A percentile compares a stretch with the other conserved stretches of the same genome.
Conservation (phyloP, 2,329 filamentous ascomycete species). For the Emmonsia crescens region DNA sequence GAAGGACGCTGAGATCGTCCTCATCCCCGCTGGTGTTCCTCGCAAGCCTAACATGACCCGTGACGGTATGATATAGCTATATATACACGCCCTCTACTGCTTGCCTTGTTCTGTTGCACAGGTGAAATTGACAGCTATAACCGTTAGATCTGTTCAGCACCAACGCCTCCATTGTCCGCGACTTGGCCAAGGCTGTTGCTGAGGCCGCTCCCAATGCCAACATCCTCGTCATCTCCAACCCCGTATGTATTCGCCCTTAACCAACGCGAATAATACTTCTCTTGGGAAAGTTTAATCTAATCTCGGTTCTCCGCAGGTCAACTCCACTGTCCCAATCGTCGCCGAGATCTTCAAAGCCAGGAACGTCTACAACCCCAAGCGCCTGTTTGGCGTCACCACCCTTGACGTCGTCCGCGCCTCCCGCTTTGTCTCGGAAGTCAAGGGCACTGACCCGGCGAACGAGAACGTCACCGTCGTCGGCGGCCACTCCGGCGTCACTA, state of each 20-base stretch:
- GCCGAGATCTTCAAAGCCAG: slow-evolving; percentile 92
- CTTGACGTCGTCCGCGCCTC: slow-evolving; percentile 96
- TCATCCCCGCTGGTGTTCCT: slow-evolving; percentile 96
- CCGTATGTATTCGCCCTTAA: slow-evolving; percentile 41
- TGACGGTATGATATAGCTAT: slow-evolving; percentile 50
- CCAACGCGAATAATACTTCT: slow-evolving; percentile 4
- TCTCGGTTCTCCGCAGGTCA: slow-evolving; percentile 48
- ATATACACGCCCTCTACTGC: not conserved
- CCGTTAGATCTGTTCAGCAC: slow-evolving; percentile 91
- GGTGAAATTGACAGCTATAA: not conserved
- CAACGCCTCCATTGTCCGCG: slow-evolving; percentile 98
- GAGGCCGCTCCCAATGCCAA: slow-evolving; percentile 84
- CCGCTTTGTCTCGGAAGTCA: slow-evolving; percentile 94
- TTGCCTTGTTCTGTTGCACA: not conserved
- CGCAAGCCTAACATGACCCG: slow-evolving; percentile 99
- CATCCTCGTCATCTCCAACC: slow-evolving; percentile 96
- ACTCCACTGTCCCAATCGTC: slow-evolving; percentile 97
- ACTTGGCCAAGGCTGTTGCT: slow-evolving; percentile 90
- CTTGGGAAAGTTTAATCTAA: not conserved
- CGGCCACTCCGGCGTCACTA: slow-evolving; percentile 96
- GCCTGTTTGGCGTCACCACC: slow-evolving; percentile 97
- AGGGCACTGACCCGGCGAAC: slow-evolving; percentile 76
- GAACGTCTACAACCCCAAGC: slow-evolving; percentile 98
- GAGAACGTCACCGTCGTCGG: slow-evolving; percentile 95
- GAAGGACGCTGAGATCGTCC: slow-evolving; percentile 81